A percentile compares a stretch with the other conserved stretches of the same genome.
Conservation (phyloP, 345 rosid species). For the Salix arbutifolia region DNA sequence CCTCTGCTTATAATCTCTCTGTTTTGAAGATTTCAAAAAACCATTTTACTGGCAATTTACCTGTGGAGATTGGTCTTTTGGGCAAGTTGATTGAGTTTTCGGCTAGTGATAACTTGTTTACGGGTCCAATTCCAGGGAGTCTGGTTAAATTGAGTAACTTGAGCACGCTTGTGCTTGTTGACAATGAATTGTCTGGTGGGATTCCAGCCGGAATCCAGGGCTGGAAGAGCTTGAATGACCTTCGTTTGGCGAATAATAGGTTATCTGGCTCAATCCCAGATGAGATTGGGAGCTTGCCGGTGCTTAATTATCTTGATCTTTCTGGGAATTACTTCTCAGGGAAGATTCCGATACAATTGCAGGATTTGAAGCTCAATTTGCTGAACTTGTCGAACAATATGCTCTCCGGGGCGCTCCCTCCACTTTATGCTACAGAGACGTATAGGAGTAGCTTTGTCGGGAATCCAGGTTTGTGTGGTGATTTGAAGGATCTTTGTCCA, state of each 20-base stretch:
- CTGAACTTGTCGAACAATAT: constrained; percentile 68
- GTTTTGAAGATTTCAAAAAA: constrained; percentile 54
- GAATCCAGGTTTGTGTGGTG: constrained; percentile 69
- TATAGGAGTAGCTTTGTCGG: constrained; percentile 63
- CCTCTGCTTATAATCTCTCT: constrained; percentile 65
- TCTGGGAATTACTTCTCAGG: constrained; percentile 68
- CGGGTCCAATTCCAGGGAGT: constrained; percentile 48
- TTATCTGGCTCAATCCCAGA: constrained; percentile 62
- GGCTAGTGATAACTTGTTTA: constrained; percentile 42
- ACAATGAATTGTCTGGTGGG: constrained; percentile 59
- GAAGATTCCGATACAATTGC: constrained; percentile 55
- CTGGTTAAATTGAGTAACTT: constrained; percentile 49
- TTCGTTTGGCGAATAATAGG: constrained; percentile 58
- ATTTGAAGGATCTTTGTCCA: constrained; percentile 54
- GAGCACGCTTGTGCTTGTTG: constrained; percentile 61
- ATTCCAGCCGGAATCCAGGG: constrained; percentile 50
- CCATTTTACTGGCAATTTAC: constrained; percentile 55
- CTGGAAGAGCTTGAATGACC: constrained; percentile 66
- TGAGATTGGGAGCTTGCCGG: constrained; percentile 60
- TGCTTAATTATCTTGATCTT: constrained; percentile 87
- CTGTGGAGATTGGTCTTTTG: constrained; percentile 49
- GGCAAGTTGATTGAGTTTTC: constrained; percentile 49
- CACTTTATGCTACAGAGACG: constrained; percentile 46
- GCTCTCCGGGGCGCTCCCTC: constrained; percentile 66
- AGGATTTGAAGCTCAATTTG: constrained; percentile 69